Base-by-base conservation (phyloP, 768 basidiomycete genomes). In the Hericium rajendrae region DNA sequence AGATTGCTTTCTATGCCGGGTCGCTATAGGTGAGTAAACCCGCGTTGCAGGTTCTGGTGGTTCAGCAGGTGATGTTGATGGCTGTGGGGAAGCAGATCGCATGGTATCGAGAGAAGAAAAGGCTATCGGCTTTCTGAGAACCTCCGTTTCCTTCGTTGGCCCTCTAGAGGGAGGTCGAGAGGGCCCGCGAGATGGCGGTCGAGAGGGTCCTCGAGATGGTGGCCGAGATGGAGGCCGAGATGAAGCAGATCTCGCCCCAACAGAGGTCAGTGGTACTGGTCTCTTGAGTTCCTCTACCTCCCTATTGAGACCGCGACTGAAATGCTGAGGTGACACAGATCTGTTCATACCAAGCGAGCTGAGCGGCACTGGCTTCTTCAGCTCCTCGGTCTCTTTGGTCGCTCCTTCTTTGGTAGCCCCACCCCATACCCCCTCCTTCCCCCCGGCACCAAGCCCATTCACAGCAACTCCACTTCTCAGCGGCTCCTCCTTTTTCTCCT, bases 401-500 rank as follows among this genome's bases (percentile, higher is more conserved):
- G 28, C 28, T 22, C 22, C 22, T 1, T 22, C 22, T 22, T 22
- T 22, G 22, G 2, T 22, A 22, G 22, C 1, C 28, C 28, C 28
- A 4, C 28, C 28, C 28, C 28, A 32, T 1, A 4, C 28, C 28
- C 2, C 28, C 28, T 32, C 28, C 28, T 32, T 32, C 28, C 2
- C 41, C 6, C 41, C 20, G 4, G 20, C 6, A 11, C 5, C 41
- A 46, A 4, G 20, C 41, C 41, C 41, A 8, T 32, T 4, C 28
- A 32, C 4, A 32, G 4, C 28, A 4, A 2, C 28, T 4, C 5
- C 28, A 1, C 28, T 32, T 32, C 28, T 32, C 2, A 32, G 28
- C 2, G 28, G 18, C 8, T 28, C 24, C 18, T 26, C 49, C 15
- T 12, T 18, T 13, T 74, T 78, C 61, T 81, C 78, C 62, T 76